Percentiles rank a stretch among this genome's conserved stretches.
These are phyloP conservation scores for Hypoxylon cercidicola DNA, from an alignment of 495 filamentous ascomycete genomes.

Conservation along the genomic window DNA sequence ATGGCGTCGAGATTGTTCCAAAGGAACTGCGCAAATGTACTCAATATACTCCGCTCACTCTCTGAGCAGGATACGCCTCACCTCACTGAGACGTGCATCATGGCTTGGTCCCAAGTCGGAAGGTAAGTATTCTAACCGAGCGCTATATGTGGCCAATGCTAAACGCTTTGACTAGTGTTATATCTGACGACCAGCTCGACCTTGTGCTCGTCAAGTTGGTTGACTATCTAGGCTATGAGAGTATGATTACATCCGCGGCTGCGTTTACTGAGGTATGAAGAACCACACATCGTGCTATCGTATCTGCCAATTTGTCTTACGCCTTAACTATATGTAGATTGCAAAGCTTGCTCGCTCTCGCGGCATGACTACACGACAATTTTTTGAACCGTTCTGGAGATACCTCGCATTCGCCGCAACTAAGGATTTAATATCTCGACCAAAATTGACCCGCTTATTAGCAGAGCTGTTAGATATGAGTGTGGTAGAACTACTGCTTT, in stretches of 20 bases:
- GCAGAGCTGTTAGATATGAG: constrained; percentile 81
- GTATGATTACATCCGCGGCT: constrained; percentile 78
- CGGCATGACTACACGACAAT: constrained; percentile 65
- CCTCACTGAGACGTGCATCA: constrained; percentile 83
- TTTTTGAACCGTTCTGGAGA: constrained; percentile 89
- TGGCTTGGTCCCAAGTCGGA: constrained; percentile 85
- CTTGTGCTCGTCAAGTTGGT: constrained; percentile 83
- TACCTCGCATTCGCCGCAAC: constrained; percentile 81
- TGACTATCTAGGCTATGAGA: constrained; percentile 86
- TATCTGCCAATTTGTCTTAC: background rate
- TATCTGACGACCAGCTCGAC: constrained; percentile 79
- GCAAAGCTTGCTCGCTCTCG: constrained; percentile 71
- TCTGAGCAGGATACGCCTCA: constrained; percentile 70
- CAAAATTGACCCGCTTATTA: constrained; percentile 82
- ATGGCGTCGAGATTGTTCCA: constrained; percentile 51
- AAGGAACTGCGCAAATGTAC: constrained; percentile 72
- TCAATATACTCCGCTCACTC: constrained; percentile 75
- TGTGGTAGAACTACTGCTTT: constrained; percentile 75
- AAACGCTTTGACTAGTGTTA: constrained; percentile 32
- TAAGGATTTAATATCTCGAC: constrained; percentile 80
- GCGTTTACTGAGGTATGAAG: constrained; percentile 79
- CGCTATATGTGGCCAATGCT: constrained; percentile 1
- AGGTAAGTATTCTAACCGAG: constrained; percentile 54
- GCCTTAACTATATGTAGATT: constrained; percentile 48
- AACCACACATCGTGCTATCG: background rate